phyloP scores from a whole-genome alignment of 768 basidiomycete species.

The Phylloporus rhodoxanthus region DNA sequence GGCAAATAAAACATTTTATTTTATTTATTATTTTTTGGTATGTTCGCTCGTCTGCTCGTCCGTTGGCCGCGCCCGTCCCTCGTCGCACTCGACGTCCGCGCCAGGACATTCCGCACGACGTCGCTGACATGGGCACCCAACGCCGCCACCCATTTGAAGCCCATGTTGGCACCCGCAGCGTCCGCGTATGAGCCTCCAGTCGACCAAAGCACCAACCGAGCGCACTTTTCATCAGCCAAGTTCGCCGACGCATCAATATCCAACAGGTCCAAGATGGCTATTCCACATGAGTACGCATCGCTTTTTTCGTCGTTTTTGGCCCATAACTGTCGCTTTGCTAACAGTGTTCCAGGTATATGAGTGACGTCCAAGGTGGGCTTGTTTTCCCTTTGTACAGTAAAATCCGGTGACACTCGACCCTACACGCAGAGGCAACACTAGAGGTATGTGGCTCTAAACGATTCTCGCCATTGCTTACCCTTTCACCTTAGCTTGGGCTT shows the following conservation, averaged over 20 bases:
- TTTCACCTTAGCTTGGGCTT: slow-evolving; percentile 32
- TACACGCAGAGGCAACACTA: slow-evolving; percentile 36
- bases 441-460: slow-evolving; percentile 20
- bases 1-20: neutral
- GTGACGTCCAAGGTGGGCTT: slow-evolving; percentile 42
- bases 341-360: slow-evolving; percentile 34
- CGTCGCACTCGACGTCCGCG: slow-evolving; percentile 8
- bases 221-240: slow-evolving; percentile 25
- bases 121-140: slow-evolving; percentile 6
- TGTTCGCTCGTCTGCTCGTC: slow-evolving; percentile 24
- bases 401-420: neutral
- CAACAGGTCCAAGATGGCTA: slow-evolving; percentile 34
- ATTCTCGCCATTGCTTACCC: slow-evolving; percentile 1
- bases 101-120: slow-evolving; percentile 12
- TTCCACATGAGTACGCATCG: slow-evolving; percentile 38
- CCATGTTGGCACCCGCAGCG: neutral
- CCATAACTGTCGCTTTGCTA: slow-evolving; percentile 14
- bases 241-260: slow-evolving; percentile 35
- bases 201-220: slow-evolving; percentile 17
- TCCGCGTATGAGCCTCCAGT: slow-evolving; percentile 4
- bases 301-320: neutral
- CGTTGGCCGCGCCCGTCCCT: slow-evolving; percentile 17
- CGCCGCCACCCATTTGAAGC: slow-evolving; percentile 10
- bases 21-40: neutral
- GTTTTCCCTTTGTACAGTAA: neutral